A percentile compares a stretch with the other conserved stretches of the same genome.
These are phyloP conservation scores for Corchorus capsularis DNA, from an alignment of 345 rosid genomes.

Conservation along the genomic window DNA sequence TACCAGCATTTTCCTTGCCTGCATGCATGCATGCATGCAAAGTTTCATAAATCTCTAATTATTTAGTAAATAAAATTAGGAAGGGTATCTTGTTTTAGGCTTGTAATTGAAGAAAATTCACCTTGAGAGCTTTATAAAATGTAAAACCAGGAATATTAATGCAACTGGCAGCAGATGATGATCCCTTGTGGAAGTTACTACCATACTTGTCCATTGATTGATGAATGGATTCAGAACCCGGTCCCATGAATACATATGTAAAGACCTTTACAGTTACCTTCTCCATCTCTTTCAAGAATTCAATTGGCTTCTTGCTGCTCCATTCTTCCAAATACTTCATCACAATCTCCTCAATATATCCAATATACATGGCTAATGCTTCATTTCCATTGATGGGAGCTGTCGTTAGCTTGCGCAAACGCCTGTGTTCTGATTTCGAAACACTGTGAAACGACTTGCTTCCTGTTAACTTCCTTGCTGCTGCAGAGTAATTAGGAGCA, in stretches of 20 bases:
- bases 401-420: conserved; percentile 27
- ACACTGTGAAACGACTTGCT: not conserved
- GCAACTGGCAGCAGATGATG: conserved; percentile 16
- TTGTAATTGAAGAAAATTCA: not conserved
- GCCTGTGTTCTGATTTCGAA: conserved; percentile 28
- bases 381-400: conserved; percentile 36
- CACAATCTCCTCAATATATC: conserved; percentile 21
- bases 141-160: conserved; percentile 43
- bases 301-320: conserved; percentile 25
- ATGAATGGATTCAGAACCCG: conserved; percentile 18
- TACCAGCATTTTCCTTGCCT: conserved; percentile 34
- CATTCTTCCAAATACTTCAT: conserved; percentile 26
- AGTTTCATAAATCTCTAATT: not conserved
- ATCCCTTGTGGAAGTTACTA: conserved; percentile 17
- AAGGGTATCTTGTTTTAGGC: not conserved
- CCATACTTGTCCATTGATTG: conserved; percentile 22
- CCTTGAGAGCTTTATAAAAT: conserved; percentile 35
- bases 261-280: conserved; percentile 31
- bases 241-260: conserved; percentile 29
- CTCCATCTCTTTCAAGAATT: conserved; percentile 33
- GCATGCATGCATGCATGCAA: not conserved
- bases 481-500: not conserved
- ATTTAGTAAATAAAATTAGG: not conserved
- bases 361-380: conserved; percentile 24
- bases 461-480: not conserved